Evolutionary conservation across 164 flowering plant genomes (phyloP).

Genomic region (Stephania cephalantha): DNA sequence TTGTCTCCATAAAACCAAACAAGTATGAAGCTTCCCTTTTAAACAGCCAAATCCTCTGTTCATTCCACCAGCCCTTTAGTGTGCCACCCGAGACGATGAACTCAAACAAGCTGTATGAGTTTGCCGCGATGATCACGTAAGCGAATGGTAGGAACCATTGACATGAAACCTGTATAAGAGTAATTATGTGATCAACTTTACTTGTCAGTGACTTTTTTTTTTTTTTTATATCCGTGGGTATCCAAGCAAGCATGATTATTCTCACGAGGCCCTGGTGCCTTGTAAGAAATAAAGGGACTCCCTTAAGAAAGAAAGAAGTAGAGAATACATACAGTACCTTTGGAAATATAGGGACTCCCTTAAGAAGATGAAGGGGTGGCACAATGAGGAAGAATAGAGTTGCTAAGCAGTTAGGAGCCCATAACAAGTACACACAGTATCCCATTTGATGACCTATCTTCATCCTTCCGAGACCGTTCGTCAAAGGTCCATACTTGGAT

Average conservation of each 20-base stretch:
- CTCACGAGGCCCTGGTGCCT: too few relatives aligned
- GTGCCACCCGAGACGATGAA: conserved; percentile 46
- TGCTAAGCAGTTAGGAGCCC: conserved; percentile 51
- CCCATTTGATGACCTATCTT: conserved; percentile 40
- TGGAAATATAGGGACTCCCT: conserved; percentile 55
- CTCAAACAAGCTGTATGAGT: conserved; percentile 32
- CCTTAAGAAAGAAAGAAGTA: conserved; percentile 29
- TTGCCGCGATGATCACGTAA: conserved; percentile 29
- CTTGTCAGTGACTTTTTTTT: not conserved
- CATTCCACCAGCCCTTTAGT: conserved; percentile 58
- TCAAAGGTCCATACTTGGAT: conserved; percentile 44
- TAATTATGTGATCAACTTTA: not conserved
- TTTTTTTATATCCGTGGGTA: not conserved
- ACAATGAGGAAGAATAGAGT: conserved; percentile 39
- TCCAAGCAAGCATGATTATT: too few relatives aligned
- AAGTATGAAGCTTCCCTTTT: conserved; percentile 52
- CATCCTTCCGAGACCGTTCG: conserved; percentile 43
- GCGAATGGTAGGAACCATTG: conserved; percentile 64
- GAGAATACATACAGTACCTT: conserved; percentile 24
- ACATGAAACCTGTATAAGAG: conserved; percentile 43
- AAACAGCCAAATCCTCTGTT: conserved; percentile 61
- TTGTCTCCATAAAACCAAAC: conserved; percentile 41
- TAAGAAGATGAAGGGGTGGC: conserved; percentile 62
- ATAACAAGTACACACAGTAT: conserved; percentile 38
- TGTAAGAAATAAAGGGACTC: conserved; percentile 48